These are phyloP conservation scores for Russula lepida DNA, from an alignment of 768 basidiomycete species.

Conservation along the genomic window DNA sequence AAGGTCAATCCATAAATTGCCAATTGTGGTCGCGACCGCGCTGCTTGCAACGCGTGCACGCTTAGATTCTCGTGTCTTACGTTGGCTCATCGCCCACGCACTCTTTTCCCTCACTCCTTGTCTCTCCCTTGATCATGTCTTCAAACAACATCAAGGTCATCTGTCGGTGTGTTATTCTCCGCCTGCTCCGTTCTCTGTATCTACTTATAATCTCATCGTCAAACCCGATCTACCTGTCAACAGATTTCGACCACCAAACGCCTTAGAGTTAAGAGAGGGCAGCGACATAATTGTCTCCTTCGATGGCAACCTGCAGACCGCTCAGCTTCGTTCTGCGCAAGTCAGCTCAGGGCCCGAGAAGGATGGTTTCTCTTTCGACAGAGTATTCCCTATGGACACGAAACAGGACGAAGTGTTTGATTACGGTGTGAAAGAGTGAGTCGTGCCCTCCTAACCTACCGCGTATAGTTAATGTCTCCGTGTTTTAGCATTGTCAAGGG, in stretches of 20 bases:
- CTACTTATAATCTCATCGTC: not conserved
- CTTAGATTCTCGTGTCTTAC: not conserved
- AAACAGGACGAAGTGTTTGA: conserved; percentile 94
- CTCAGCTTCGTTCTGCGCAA: conserved; percentile 65
- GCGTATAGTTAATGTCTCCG: conserved; percentile 1
- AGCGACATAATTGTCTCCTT: conserved; percentile 86
- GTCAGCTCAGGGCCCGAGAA: conserved; percentile 79
- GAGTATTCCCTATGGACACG: conserved; percentile 89
- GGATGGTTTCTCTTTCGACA: conserved; percentile 96
- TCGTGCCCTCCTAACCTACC: conserved; percentile 15
- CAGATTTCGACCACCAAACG: conserved; percentile 93
- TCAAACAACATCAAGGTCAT: conserved; percentile 95
- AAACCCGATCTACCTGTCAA: not conserved
- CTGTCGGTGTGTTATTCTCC: conserved; percentile 67
- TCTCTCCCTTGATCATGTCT: conserved; percentile 35
- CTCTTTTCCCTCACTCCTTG: not conserved
- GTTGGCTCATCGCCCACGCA: not conserved
- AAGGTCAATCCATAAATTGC: conserved; percentile 5
- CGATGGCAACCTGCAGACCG: conserved; percentile 78
- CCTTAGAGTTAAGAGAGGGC: conserved; percentile 81
- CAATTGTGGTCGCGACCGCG: conserved; percentile 15
- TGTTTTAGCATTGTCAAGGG: conserved; percentile 77
- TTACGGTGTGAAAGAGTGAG: conserved; percentile 95
- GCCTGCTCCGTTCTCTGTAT: conserved; percentile 8
- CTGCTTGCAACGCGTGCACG: conserved; percentile 7